Evolutionary conservation across 2,329 filamentous ascomycete species (phyloP), one percentile per base, ranked within the genome.

Genomic region (Pseudopyricularia javanii): DNA sequence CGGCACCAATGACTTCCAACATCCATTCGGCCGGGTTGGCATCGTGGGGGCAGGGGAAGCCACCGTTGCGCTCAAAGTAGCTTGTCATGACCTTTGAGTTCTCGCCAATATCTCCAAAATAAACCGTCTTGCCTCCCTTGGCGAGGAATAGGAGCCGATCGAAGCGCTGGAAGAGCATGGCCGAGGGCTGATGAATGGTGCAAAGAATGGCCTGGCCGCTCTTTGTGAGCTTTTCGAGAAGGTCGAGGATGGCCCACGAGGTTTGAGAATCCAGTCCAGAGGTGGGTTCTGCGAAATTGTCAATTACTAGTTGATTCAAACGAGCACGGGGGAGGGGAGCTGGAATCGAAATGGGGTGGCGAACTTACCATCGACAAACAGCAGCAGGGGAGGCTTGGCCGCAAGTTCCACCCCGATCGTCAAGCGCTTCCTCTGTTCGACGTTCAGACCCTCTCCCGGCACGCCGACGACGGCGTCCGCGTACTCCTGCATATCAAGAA

Each of bases 201-300:
- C 72, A 74, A 0, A 78, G 61, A 12, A 78, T 68, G 9, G 74
- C 71, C 57, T 78, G 74, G 5, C 74, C 73, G 4, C 65, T 68
- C 53, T 74, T 66, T 3, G 78, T 73, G 1, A 85, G 71, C 58
- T 86, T 88, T 56, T 85, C 78, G 48, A 89, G 74, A 6, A 88
- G 72, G 61, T 79, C 77, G 47, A 80, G 76, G 61, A 88, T 88
- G 54, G 82, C 80, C 82, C 83, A 88, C 2, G 84, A 84, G 2
- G 82, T 86, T 62, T 88, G 83, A 61, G 75, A 81, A 64, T 89
- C 85, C 30, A 88, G 74, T 64, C 85, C 85, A 28, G 82, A 86
- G 7, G 85, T 88, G 3, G 85, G 85, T 63, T 89, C 48, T 50
- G 12, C 7, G 12, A 26, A 26, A 15, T 22, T 20, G 3, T 22